phyloP scores from a whole-genome alignment of 139 green algal genomes.

The Picocystis salinarum region DNA sequence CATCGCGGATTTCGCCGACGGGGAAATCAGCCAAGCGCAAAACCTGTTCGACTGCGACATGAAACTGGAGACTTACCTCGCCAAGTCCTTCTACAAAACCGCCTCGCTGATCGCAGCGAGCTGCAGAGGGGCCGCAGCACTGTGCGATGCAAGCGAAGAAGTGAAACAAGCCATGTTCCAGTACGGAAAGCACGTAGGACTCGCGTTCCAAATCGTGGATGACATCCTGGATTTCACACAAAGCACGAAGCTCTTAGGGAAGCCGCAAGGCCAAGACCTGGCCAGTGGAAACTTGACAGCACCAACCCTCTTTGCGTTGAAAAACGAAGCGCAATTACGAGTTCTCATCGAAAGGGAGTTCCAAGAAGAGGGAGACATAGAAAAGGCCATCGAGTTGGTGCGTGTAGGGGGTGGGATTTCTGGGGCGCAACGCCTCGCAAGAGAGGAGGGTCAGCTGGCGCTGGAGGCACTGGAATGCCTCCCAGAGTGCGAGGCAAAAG shows the following conservation, averaged over 20 bases:
- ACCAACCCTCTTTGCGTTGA: slow-evolving; percentile 75
- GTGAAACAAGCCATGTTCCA: slow-evolving; percentile 80
- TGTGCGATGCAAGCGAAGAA: slow-evolving; percentile 44
- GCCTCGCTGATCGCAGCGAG: slow-evolving; percentile 89
- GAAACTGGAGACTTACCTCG: slow-evolving; percentile 72
- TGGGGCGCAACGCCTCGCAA: slow-evolving; percentile 39
- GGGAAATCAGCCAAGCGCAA: slow-evolving; percentile 82
- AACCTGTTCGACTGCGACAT: slow-evolving; percentile 73
- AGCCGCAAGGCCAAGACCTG: slow-evolving; percentile 90
- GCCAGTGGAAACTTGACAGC: slow-evolving; percentile 90
- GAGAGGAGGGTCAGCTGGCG: slow-evolving; percentile 43
- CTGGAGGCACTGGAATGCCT: slow-evolving; percentile 43
- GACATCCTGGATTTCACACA: slow-evolving; percentile 99
- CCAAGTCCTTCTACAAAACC: slow-evolving; percentile 97
- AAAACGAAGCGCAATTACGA: slow-evolving; percentile 34
- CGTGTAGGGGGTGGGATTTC: slow-evolving; percentile 16
- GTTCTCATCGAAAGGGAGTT: slow-evolving; percentile 68
- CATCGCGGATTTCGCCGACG: slow-evolving; percentile 97
- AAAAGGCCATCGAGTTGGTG: slow-evolving; percentile 47
- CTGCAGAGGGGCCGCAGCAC: slow-evolving; percentile 69
- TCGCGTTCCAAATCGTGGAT: slow-evolving; percentile 91
- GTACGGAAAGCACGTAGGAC: slow-evolving; percentile 87
- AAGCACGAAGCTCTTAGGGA: slow-evolving; percentile 76
- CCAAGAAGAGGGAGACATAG: slow-evolving; percentile 43
- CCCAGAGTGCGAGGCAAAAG: slow-evolving; percentile 42